Base-by-base conservation (phyloP, 2,329 filamentous ascomycete genomes). In the Chaetomiaceae sp. region DNA sequence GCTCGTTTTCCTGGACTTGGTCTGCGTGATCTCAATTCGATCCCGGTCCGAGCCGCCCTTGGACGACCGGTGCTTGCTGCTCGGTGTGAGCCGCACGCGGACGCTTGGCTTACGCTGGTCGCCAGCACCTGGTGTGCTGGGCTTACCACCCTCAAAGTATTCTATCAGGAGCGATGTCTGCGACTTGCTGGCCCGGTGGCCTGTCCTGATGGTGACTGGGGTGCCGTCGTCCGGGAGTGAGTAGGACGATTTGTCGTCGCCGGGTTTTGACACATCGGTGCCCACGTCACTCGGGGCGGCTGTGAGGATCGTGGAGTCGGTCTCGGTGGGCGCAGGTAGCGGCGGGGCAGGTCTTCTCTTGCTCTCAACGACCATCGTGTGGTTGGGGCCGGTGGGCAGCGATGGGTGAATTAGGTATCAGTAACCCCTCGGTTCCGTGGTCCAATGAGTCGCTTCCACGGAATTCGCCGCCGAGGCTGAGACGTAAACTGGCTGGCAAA, bases 101-200 rank as follows among this genome's bases (percentile, higher is more conserved):
- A 96, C 88, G 63, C 88, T 95, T 11, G 90, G 89, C 57, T 86
- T 83, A 58, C 85, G 83, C 57, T 81, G 77, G 57, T 73, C 73
- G 58, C 77, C 70, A 34, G 68, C 64, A n/a, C 68, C 63, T 53
- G 73, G 71, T 47, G 74, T 67, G 45, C 62, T 61, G 35, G 57
- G 49, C 65, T 87, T 90, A 53, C 83, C 81, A 56, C 82, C 86
- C 68, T 95, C 90, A 61, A 94, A 96, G 67, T 95, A 95, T 69
- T 96, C 90, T 60, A 96, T 96, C 59, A 96, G 74, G 56, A 96
- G 75, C 47, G 88, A 94, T 30, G 90, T 95, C 70, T 95, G 89
- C 37, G 88, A 95, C 58, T 79, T 69, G 61, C 71, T 76, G 52
- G 72, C 60, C 54, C 68, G 71, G 62, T 79, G 75, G 58, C 78